Base-by-base conservation (phyloP, 495 filamentous ascomycete genomes). In the Hypoxylon intermedium region DNA sequence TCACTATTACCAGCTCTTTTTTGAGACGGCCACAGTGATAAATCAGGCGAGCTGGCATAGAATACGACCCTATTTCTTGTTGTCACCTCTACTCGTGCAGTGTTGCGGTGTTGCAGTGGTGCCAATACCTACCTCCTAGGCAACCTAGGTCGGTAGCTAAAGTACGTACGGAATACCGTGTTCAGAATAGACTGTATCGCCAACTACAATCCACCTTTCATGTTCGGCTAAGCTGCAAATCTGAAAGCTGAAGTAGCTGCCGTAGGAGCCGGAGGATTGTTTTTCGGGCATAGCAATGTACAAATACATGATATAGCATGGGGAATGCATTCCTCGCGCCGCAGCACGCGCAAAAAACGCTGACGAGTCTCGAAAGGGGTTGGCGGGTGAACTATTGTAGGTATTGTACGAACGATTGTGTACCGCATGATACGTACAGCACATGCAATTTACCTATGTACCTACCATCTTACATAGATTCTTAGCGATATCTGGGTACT, bases 331-430 rank as follows among this genome's bases (percentile, higher is more conserved):
- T 54, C 53, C 53, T 64, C 16, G 43, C 55, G 37, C 31, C 42
- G 45, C 31, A 23, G 38, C n/a, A 43, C 48, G 42, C 48, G 21
- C 48, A 43, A 34, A 53, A 50, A 52, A 37, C 34, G 34, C 34
- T 11, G 20, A 19, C 23, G 36, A 45, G 4, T 23, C n/a, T 36
- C 40, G 38, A 20, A 50, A 44, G 61, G 45, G 61, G 62, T 65
- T 60, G 56, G 62, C 62, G 40, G 62, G 62, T 65, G 62, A 65
- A 60, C 45, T 65, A 18, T 34, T 26, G 18, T 45, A 11, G 31
- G n/a, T n/a, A n/a, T n/a, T n/a, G n/a, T n/a, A n/a, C n/a, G n/a
- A n/a, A n/a, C n/a, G n/a, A n/a, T n/a, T n/a, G n/a, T n/a, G n/a
- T n/a, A n/a, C n/a, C n/a, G n/a, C n/a, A n/a, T n/a, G n/a, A n/a